A percentile compares a stretch with the other conserved stretches of the same genome.
These are phyloP conservation scores for Ephemerocybe angulata DNA, from an alignment of 768 basidiomycete genomes.

Conservation along the genomic window DNA sequence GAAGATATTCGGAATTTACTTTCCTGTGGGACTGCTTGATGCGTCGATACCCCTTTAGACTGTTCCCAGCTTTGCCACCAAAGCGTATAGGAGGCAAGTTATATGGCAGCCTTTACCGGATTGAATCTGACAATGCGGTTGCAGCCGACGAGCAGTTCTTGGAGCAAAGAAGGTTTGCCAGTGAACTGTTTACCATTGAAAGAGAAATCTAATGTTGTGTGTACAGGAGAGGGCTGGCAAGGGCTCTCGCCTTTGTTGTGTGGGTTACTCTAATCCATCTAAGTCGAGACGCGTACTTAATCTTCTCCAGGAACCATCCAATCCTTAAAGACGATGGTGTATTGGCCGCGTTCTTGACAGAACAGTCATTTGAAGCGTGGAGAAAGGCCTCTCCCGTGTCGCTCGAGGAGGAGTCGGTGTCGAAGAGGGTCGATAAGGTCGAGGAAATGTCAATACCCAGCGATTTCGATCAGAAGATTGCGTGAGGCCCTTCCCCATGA, in stretches of 20 bases:
- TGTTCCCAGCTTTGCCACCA: constrained; percentile 84
- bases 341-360: constrained; percentile 75
- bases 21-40: constrained; percentile 85
- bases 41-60: constrained; percentile 89
- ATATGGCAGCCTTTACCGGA: neutral
- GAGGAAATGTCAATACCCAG: constrained; percentile 93
- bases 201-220: constrained; percentile 6
- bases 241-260: constrained; percentile 79
- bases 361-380: constrained; percentile 84
- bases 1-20: constrained; percentile 92
- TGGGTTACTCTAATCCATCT: constrained; percentile 30
- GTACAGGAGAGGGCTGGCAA: constrained; percentile 68
- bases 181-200: neutral
- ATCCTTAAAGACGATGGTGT: constrained; percentile 85
- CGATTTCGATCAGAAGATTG: constrained; percentile 87
- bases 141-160: constrained; percentile 85
- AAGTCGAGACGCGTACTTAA: neutral
- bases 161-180: constrained; percentile 76
- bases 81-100: constrained; percentile 84
- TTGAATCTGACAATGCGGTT: neutral
- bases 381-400: constrained; percentile 73
- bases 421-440: constrained; percentile 71
- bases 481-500: constrained; percentile 37
- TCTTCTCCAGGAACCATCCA: constrained; percentile 72
- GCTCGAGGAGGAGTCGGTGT: constrained; percentile 83